Base-by-base conservation (phyloP, 805 yeast species). In the Candida pini region DNA sequence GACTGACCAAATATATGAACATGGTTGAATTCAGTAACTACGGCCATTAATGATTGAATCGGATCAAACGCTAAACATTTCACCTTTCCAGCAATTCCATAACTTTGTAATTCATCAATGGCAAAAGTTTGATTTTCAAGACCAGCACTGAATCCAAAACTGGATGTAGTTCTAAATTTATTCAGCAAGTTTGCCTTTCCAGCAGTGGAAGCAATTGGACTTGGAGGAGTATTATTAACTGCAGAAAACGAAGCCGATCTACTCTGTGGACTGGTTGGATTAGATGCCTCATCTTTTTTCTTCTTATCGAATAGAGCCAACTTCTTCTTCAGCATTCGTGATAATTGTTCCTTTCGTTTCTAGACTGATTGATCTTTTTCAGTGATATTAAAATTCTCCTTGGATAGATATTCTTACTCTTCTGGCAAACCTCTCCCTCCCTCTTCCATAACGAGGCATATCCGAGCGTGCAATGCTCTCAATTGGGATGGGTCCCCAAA, bases 1-100 rank as follows among this genome's bases (percentile, higher is more conserved):
- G 80, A 77, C 50, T 83, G 90, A 2, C 97, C 98, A 52, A 78
- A 81, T 4, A 92, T 81, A 44, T 84, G 79, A 12, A 92, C 67
- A 29, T 76, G 76, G 26, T 88, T 85, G 6, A 62, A 53, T 24
- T 70, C 77, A 0, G 96, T 87, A 3, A 88, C 81, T 0, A 87
- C 63, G 0, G 96, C 97, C 48, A 88, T 58, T 18, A 92, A 66
- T 35, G 92, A 76, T 57, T 92, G 98, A 1, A 85, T 78, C 3
- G 95, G 95, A 54, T 92, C 97, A 58, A 70, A 84, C 0, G 92
- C 94, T 26, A 78, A 53, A 0, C 85, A 76, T 23, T 75, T 62
- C 7, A 84, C 73, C 10, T 71, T 70, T 9, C 94, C 90, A 13
- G 70, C 64, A 22, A 81, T 51, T 2, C 92, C 92, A 48, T 73